These are phyloP conservation scores for Sequoia sempervirens DNA, from an alignment of 75 land plant species.

Conservation along the genomic window DNA sequence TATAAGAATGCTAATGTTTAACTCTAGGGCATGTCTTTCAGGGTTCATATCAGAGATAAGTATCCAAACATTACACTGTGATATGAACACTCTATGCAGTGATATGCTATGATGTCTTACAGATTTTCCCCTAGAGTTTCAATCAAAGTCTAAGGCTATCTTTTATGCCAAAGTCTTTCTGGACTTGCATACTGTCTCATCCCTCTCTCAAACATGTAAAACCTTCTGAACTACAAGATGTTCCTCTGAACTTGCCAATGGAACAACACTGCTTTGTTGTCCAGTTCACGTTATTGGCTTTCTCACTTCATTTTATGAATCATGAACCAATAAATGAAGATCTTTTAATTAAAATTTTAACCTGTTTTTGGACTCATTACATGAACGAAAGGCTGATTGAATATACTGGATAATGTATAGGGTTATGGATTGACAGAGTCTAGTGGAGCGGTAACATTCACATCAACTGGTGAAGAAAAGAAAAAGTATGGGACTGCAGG, in stretches of 20 bases:
- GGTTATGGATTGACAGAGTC: conserved; percentile 94
- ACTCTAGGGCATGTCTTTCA: not conserved
- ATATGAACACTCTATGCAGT: not conserved
- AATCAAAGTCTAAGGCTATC: not conserved
- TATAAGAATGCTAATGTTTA: not conserved
- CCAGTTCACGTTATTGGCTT: not conserved
- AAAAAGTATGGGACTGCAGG: conserved; percentile 74
- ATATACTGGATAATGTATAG: conserved; percentile 12
- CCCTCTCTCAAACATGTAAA: not conserved
- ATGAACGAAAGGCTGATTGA: not conserved
- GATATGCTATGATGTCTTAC: not conserved
- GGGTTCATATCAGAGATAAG: not conserved
- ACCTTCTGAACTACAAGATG: not conserved
- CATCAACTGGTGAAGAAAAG: conserved; percentile 60
- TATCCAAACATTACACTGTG: not conserved
- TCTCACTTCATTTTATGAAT: not conserved
- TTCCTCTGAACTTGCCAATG: not conserved
- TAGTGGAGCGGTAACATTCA: conserved; percentile 56
- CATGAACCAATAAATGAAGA: not conserved
- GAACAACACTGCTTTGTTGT: not conserved
- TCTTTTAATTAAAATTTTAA: not conserved
- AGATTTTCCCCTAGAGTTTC: not conserved
- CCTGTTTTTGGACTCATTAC: not conserved
- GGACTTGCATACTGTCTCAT: not conserved
- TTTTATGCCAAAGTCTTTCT: not conserved